phyloP scores from a whole-genome alignment of 2,329 filamentous ascomycete species.

The Claviceps humidiphila region DNA sequence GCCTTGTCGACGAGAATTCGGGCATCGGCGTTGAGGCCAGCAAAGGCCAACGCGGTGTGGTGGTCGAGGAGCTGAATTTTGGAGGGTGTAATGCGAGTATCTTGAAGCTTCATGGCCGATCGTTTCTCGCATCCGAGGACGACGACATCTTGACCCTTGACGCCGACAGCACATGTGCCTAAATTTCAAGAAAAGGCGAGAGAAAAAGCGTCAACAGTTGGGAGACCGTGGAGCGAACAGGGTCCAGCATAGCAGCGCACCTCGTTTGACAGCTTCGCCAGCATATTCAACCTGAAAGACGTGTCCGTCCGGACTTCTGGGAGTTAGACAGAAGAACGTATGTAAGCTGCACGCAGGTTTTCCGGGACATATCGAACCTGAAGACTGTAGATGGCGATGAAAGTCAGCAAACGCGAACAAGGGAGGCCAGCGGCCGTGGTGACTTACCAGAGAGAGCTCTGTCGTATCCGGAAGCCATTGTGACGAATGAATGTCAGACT shows the following conservation, averaged over 20 bases:
- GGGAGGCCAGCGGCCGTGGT: slow-evolving; percentile 6
- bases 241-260: slow-evolving; percentile 31
- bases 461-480: slow-evolving; percentile 91
- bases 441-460: slow-evolving; percentile 90
- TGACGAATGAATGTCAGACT: slow-evolving; percentile 3
- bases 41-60: slow-evolving; percentile 94
- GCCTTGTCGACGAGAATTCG: slow-evolving; percentile 98
- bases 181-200: neutral
- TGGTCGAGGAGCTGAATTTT: slow-evolving; percentile 95
- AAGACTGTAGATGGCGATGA: slow-evolving; percentile 56
- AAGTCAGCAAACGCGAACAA: slow-evolving; percentile 10
- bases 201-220: slow-evolving; percentile 3
- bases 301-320: slow-evolving; percentile 75
- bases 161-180: slow-evolving; percentile 96
- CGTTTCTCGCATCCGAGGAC: slow-evolving; percentile 97
- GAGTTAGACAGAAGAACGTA: slow-evolving; percentile 28
- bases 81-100: slow-evolving; percentile 95
- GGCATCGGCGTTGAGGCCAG: slow-evolving; percentile 93
- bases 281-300: slow-evolving; percentile 99
- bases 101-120: slow-evolving; percentile 98
- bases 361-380: slow-evolving; percentile 37
- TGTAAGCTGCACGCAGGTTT: neutral
- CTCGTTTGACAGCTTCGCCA: slow-evolving; percentile 95
- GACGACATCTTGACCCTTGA: slow-evolving; percentile 89
- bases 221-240: slow-evolving; percentile 7